These are phyloP conservation scores for Dendrobium huoshanense DNA, from an alignment of 106 monocot genomes.

Conservation along the genomic window DNA sequence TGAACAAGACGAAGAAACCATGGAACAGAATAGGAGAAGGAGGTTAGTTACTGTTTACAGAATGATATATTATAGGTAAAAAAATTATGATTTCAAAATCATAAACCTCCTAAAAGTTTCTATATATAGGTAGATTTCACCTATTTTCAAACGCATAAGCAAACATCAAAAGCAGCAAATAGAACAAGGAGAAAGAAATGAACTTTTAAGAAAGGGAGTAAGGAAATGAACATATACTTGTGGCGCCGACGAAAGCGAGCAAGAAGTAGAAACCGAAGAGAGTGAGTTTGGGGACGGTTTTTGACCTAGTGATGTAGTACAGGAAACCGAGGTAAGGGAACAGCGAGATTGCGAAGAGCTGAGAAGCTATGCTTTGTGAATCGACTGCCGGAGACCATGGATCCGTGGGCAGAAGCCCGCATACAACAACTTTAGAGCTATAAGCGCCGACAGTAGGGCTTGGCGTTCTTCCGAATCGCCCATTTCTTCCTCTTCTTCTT, in stretches of 20 bases:
- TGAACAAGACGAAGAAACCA: neutral
- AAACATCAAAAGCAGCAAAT: too few relatives aligned
- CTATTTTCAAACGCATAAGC: too few relatives aligned
- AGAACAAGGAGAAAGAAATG: neutral
- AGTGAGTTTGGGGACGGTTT: conserved; percentile 83
- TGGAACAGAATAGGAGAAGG: conserved; percentile 14
- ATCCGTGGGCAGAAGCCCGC: conserved; percentile 55
- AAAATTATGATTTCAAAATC: neutral
- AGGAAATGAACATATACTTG: conserved; percentile 49
- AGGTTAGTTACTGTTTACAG: conserved; percentile 10
- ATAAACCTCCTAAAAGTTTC: too few relatives aligned
- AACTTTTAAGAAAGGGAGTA: neutral
- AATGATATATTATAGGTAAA: neutral
- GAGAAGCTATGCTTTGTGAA: conserved; percentile 78
- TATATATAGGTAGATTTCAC: too few relatives aligned
- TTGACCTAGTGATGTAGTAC: conserved; percentile 91
- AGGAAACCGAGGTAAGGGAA: conserved; percentile 91
- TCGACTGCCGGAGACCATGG: conserved; percentile 76
- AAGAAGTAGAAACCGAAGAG: conserved; percentile 98
- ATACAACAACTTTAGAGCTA: conserved; percentile 7
- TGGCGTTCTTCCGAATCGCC: neutral
- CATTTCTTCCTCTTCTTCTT: neutral
- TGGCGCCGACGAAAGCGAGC: conserved; percentile 88
- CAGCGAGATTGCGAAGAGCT: conserved; percentile 90
- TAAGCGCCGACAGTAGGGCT: neutral